Base-by-base conservation (phyloP, 139 green algal genomes). In the Nannochloris sp. region DNA sequence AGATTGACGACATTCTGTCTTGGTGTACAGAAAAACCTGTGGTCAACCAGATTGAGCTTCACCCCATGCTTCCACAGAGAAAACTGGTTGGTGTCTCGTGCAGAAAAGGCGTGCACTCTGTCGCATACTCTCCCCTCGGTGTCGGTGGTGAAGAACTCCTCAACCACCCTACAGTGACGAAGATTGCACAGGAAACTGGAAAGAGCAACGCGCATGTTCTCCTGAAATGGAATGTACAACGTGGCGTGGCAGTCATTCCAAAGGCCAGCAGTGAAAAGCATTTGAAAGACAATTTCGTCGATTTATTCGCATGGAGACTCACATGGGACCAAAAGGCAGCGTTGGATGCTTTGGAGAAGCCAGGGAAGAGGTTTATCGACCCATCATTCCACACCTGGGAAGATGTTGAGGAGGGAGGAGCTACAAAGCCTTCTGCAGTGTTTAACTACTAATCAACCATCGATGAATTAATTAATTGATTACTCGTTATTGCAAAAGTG, bases 1-100 rank as follows among this genome's bases (percentile, higher is more conserved):
- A 75, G 67, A 67, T 94, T 9, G 87, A 90, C 66, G 78, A 83
- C 63, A 29, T 94, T 37, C 63, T 93, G 43, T 49, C 51, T 31
- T 56, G 14, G 14, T 73, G 64, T 13, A 69, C 73, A 40, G 75
- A 88, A 61, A 81, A 79, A 49, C 85, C 88, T 9, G 68, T 78
- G 1, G 74, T 86, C n/a, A 90, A 89, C 70, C 85, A 94, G 70
- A 53, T 88, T 11, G 87, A 95, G 84, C 73, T 95, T 66, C 87
- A 95, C 75, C 85, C 84, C 1, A 62, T 87, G 46, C 66, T 87
- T 36, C 43, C 84, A 11, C 76, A 91, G 65, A 72, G 85, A 33
- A 89, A 90, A 73, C 71, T 93, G 2, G 76, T 93, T 17, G 85
- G 86, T 14, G 73, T 84, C 53, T 82, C 75, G 53, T 67, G 72